Evolutionary conservation across 192 early-diverging fungal genomes (phyloP).

Genomic region (Gigaspora rosea): DNA sequence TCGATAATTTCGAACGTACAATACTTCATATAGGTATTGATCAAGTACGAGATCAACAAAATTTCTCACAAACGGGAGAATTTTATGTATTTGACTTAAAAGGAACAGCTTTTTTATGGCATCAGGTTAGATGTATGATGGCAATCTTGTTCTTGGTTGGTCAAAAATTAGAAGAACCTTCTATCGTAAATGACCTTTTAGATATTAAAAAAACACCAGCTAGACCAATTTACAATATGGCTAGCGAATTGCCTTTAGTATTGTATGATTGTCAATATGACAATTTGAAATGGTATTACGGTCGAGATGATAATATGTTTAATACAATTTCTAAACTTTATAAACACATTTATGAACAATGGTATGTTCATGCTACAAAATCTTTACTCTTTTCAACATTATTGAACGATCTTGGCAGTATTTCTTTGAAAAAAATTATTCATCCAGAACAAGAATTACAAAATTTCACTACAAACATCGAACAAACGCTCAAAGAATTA

Average conservation of each 20-base stretch:
- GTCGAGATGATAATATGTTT: constrained; percentile 40
- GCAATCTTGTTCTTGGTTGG: constrained; percentile 85
- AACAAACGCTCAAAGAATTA: neutral
- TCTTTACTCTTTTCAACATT: constrained; percentile 50
- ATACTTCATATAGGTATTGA: constrained; percentile 48
- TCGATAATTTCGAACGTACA: constrained; percentile 74
- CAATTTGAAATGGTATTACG: constrained; percentile 62
- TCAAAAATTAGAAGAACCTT: constrained; percentile 72
- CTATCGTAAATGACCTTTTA: constrained; percentile 66
- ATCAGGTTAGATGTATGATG: constrained; percentile 98
- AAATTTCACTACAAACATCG: neutral
- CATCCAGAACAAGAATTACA: neutral
- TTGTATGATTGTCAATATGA: constrained; percentile 84
- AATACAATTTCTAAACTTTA: constrained; percentile 43
- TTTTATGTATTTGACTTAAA: constrained; percentile 75
- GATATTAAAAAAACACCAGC: constrained; percentile 65
- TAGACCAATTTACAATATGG: constrained; percentile 92
- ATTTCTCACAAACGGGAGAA: constrained; percentile 38
- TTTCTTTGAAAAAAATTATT: constrained; percentile 22
- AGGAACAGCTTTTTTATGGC: constrained; percentile 94
- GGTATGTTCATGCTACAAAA: constrained; percentile 53
- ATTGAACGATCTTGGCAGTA: constrained; percentile 39
- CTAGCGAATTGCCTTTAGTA: constrained; percentile 85
- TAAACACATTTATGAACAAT: constrained; percentile 50
- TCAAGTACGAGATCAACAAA: constrained; percentile 10